A percentile compares a stretch with the other conserved stretches of the same genome.
Evolutionary conservation across 2,329 filamentous ascomycete genomes (phyloP).

Genomic region (Hymenoscyphus occultus): DNA sequence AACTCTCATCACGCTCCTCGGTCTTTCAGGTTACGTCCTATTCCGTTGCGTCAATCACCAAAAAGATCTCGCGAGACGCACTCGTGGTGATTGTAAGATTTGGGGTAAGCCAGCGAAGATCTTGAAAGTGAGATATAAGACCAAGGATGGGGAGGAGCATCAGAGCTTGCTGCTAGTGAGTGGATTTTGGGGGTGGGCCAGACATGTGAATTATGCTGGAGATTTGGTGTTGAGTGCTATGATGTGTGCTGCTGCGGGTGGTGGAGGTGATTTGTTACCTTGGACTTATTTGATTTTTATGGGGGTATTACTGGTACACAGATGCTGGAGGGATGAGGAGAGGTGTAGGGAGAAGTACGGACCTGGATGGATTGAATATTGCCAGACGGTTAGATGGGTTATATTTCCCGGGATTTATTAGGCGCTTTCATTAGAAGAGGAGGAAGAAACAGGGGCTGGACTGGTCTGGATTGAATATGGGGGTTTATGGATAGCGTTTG

Average conservation of each 20-base stretch:
- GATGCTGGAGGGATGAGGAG: conserved; percentile 45
- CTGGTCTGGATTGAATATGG: not conserved
- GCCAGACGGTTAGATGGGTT: conserved; percentile 41
- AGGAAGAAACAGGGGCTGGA: not conserved
- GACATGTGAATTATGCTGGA: conserved; percentile 43
- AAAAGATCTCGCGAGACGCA: conserved; percentile 42
- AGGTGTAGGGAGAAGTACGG: conserved; percentile 46
- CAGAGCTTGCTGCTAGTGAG: conserved; percentile 41
- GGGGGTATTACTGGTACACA: conserved; percentile 43
- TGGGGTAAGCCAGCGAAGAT: conserved; percentile 44
- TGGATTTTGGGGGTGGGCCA: conserved; percentile 42
- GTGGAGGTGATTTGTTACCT: conserved; percentile 39
- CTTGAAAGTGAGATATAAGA: conserved; percentile 41
- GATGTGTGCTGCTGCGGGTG: conserved; percentile 42
- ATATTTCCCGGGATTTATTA: conserved; percentile 44
- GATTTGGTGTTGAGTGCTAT: conserved; percentile 41
- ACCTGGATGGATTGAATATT: conserved; percentile 44
- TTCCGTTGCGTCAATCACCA: conserved; percentile 47
- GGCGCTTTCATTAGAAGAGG: not conserved
- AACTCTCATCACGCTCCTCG: conserved; percentile 32
- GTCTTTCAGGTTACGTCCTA: conserved; percentile 41
- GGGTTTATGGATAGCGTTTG: too few relatives aligned
- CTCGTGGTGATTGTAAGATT: conserved; percentile 41
- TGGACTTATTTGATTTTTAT: conserved; percentile 48
- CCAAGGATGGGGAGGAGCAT: conserved; percentile 42